phyloP scores from a whole-genome alignment of 2,329 filamentous ascomycete species.

The Amauroascus verrucosus region DNA sequence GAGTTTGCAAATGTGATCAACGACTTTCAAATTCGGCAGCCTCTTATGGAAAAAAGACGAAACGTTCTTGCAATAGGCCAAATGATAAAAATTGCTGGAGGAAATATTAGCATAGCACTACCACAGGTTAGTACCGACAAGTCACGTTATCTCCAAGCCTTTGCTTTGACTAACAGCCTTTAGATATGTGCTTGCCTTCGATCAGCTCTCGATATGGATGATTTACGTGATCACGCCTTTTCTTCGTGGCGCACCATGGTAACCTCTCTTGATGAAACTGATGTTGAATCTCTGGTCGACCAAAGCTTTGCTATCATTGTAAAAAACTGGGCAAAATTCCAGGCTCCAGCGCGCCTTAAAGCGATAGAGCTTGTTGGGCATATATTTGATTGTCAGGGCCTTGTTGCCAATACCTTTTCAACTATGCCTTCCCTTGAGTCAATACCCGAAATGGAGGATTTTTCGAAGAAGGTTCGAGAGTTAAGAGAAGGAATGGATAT shows the following conservation, averaged over 20 bases:
- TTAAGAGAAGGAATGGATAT: constrained; percentile 57
- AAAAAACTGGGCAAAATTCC: constrained; percentile 65
- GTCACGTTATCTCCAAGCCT: constrained; percentile 4
- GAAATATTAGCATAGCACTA: constrained; percentile 64
- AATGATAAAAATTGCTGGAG: constrained; percentile 67
- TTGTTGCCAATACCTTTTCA: constrained; percentile 57
- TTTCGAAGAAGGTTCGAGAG: constrained; percentile 55
- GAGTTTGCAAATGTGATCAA: constrained; percentile 71
- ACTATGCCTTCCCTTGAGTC: constrained; percentile 67
- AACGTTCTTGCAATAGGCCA: constrained; percentile 78
- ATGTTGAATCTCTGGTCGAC: constrained; percentile 69
- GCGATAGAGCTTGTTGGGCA: constrained; percentile 54
- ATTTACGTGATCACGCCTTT: constrained; percentile 70
- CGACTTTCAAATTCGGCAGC: constrained; percentile 49
- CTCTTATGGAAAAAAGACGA: constrained; percentile 58
- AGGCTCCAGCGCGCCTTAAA: constrained; percentile 44
- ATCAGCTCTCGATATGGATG: constrained; percentile 63
- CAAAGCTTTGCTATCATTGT: constrained; percentile 82
- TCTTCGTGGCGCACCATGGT: constrained; percentile 76
- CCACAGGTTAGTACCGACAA: constrained; percentile 57
- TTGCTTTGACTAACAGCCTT: constrained; percentile 8
- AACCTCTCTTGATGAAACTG: constrained; percentile 61
- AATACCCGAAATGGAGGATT: constrained; percentile 57
- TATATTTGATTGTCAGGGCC: constrained; percentile 51
- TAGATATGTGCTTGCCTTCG: constrained; percentile 87